Evolutionary conservation across 371 early-diverging fungal genomes (phyloP).

Genomic region (Mucor indicus): DNA sequence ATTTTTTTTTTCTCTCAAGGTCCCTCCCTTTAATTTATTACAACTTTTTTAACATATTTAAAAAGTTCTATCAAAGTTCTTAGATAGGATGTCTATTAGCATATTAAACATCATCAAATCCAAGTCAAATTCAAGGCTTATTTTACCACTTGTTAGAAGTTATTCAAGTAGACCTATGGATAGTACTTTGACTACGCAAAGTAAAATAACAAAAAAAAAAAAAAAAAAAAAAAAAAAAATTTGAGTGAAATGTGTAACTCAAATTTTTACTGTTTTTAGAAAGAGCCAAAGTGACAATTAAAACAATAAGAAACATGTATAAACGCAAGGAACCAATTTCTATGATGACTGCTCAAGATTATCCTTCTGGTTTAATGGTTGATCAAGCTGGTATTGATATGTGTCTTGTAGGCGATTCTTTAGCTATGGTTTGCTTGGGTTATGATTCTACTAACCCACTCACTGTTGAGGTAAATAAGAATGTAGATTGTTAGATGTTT

Average conservation of each 20-base stretch:
- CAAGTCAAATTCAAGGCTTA: too few relatives aligned
- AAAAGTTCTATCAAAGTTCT: too few relatives aligned
- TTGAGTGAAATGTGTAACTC: too few relatives aligned
- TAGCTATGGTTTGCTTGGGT: slow-evolving; percentile 95
- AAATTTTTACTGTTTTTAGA: slow-evolving; percentile 23
- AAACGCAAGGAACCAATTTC: slow-evolving; percentile 71
- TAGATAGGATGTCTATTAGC: too few relatives aligned
- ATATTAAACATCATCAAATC: too few relatives aligned
- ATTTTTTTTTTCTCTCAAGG: too few relatives aligned
- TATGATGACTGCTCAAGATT: slow-evolving; percentile 87
- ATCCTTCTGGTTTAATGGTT: slow-evolving; percentile 81
- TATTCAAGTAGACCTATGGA: background rate
- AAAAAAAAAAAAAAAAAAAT: too few relatives aligned
- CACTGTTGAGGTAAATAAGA: slow-evolving; percentile 83
- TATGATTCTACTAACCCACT: slow-evolving; percentile 81
- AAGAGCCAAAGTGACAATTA: slow-evolving; percentile 77
- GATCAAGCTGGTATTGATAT: slow-evolving; percentile 85
- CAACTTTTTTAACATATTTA: too few relatives aligned
- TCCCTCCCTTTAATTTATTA: too few relatives aligned
- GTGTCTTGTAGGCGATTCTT: slow-evolving; percentile 91
- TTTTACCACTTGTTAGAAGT: too few relatives aligned
- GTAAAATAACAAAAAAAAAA: too few relatives aligned
- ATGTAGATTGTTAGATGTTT: too few relatives aligned
- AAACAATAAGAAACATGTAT: slow-evolving; percentile 75
- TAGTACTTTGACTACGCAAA: background rate